A percentile compares a stretch with the other conserved stretches of the same genome.
Evolutionary conservation across 1,139 yeast genomes (phyloP).

Genomic region (Trichomonascaceae sp.): DNA sequence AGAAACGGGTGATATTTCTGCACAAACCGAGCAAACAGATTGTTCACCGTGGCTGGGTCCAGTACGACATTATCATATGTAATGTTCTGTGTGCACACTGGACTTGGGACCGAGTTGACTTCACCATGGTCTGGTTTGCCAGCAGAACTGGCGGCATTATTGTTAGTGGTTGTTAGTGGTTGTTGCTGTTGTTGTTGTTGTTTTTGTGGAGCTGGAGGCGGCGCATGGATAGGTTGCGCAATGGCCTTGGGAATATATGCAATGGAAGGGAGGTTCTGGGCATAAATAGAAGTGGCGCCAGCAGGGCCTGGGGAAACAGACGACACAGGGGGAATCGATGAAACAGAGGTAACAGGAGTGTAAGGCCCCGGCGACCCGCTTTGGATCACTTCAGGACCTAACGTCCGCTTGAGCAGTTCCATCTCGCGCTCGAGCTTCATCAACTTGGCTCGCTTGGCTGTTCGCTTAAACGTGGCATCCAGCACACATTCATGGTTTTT

Average conservation of each 20-base stretch:
- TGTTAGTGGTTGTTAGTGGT: too few relatives aligned
- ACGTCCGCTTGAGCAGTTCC: constrained; percentile 14
- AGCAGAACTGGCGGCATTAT: constrained; percentile 4
- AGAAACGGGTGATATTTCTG: constrained; percentile 66
- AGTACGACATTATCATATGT: constrained; percentile 54
- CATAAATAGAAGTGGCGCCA: neutral
- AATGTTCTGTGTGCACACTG: too few relatives aligned
- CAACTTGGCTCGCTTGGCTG: constrained; percentile 64
- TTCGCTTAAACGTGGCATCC: constrained; percentile 72
- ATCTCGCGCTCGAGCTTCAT: constrained; percentile 78
- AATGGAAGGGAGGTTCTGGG: neutral
- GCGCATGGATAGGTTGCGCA: neutral
- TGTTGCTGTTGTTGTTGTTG: neutral
- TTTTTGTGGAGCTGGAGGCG: neutral
- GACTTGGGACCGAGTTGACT: too few relatives aligned
- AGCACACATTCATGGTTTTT: constrained; percentile 58
- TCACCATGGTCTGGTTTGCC: constrained; percentile 5
- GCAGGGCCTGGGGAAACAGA: neutral
- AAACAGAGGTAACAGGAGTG: neutral
- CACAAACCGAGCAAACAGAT: constrained; percentile 60
- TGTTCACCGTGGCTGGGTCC: constrained; percentile 44
- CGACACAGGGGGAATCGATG: neutral
- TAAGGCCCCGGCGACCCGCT: constrained; percentile 37
- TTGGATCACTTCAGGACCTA: constrained; percentile 32
- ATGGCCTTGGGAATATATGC: neutral